Percentiles rank a stretch among this genome's conserved stretches.
phyloP scores from a whole-genome alignment of 495 filamentous ascomycete species.

The Xylaria castorea region DNA sequence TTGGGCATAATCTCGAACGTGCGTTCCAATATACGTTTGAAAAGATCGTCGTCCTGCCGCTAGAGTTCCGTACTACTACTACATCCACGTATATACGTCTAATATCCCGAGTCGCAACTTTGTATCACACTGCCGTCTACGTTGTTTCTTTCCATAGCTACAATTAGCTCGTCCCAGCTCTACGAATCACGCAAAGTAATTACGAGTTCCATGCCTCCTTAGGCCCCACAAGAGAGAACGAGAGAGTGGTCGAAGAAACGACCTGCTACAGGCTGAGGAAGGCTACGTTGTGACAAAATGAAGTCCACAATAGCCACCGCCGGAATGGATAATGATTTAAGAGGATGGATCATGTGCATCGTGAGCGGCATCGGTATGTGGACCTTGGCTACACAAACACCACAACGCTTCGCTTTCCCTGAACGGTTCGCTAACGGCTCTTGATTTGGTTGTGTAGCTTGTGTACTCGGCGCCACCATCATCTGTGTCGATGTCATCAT shows the following conservation, averaged over 20 bases:
- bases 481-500: conserved; percentile 86
- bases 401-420: conserved; percentile 19
- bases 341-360: conserved; percentile 91
- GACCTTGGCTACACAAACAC: conserved; percentile 19
- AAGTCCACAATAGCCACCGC: conserved; percentile 41
- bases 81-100: not conserved
- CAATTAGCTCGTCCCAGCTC: not conserved
- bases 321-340: conserved; percentile 76
- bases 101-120: not conserved
- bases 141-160: not conserved
- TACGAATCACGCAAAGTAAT: not conserved
- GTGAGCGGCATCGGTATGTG: conserved; percentile 77
- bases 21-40: conserved; percentile 3
- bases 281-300: conserved; percentile 26
- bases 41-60: not conserved
- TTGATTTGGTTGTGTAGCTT: conserved; percentile 59
- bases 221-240: conserved; percentile 14
- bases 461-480: conserved; percentile 78
- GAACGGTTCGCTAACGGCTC: conserved; percentile 20
- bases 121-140: not conserved
- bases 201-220: conserved; percentile 30
- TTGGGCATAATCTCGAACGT: not conserved
- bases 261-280: conserved; percentile 31
- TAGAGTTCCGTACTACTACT: not conserved
- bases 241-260: conserved; percentile 15